phyloP scores from a whole-genome alignment of 2,329 filamentous ascomycete genomes.

The Chrysoporthe puriensis region DNA sequence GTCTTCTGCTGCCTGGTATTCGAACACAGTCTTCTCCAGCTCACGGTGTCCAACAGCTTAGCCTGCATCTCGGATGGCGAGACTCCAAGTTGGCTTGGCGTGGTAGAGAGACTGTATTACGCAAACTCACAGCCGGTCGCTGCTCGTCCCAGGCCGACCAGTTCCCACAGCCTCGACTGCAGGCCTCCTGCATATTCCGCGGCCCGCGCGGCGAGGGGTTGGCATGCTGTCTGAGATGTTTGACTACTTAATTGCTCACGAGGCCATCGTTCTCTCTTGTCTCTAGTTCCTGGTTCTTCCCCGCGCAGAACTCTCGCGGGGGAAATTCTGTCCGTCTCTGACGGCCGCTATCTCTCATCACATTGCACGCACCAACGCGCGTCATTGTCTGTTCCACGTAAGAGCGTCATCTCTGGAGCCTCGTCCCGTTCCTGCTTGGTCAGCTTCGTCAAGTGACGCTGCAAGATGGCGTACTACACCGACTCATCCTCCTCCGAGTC shows the following conservation, averaged over 20 bases:
- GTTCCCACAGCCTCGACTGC: neutral
- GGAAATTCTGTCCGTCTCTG: neutral
- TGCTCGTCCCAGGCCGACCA: no score
- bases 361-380: neutral
- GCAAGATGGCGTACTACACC: constrained; percentile 25
- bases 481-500: constrained; percentile 15
- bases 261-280: neutral
- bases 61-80: no score
- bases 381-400: neutral
- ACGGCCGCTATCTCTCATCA: neutral
- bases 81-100: no score
- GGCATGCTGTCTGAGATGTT: neutral
- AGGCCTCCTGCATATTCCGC: constrained; percentile 21
- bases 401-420: neutral
- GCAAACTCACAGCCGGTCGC: no score
- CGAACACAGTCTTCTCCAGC: no score
- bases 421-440: neutral
- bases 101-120: no score
- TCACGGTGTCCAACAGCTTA: no score
- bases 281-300: neutral
- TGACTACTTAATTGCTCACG: neutral
- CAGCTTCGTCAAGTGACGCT: constrained; percentile 7
- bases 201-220: neutral
- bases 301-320: no score
- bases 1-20: no score